Base-by-base conservation (phyloP, 2,329 filamentous ascomycete genomes). In the Fusarium buxicola region DNA sequence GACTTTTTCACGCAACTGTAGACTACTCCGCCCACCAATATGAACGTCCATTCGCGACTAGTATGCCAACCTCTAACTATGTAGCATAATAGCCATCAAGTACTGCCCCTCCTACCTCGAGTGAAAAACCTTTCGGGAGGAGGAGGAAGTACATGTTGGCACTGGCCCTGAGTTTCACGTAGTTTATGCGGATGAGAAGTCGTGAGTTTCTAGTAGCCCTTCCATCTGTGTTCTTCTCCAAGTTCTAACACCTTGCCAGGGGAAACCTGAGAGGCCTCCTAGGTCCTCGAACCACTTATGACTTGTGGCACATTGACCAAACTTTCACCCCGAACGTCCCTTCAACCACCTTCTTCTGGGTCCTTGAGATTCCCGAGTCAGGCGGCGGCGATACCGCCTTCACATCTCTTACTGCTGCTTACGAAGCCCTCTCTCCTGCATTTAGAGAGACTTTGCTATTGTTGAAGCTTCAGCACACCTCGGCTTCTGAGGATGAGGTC, bases 281-380 rank as follows among this genome's bases (percentile, higher is more conserved):
- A 1, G 72, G 73, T 0, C 63, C 66, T 11, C 56, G 65, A 2
- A 69, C 70, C 1, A 65, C 64, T 1, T 74, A 73, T 8, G 72
- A 74, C 8, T 67, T 74, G 1, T 75, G 73, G 73, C 72, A 75
- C 12, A 58, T 74, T 0, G 73, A 75, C 34, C 73, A 75, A n/a
- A 73, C 72, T 0, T 73, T 74, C n/a, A 74, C 72, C 0, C 62
- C 71, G 1, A 74, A 75, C 3, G 59, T 71, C 0, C 73, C 73
- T 0, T 73, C 70, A 2, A 74, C 73, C 2, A 74, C 69, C 1
- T 74, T 75, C 55, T 74, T 75, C 58, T 74, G 73, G 70, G 70
- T 74, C 3, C 71, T 75, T 1, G 73, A 75, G 15, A 67, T 59
- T 0, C 73, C 73, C 0, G 54, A 57, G 7, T 66, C 68, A 0